Evolutionary conservation across 2,329 filamentous ascomycete species (phyloP).

Genomic region (Dendryphion nanum): DNA sequence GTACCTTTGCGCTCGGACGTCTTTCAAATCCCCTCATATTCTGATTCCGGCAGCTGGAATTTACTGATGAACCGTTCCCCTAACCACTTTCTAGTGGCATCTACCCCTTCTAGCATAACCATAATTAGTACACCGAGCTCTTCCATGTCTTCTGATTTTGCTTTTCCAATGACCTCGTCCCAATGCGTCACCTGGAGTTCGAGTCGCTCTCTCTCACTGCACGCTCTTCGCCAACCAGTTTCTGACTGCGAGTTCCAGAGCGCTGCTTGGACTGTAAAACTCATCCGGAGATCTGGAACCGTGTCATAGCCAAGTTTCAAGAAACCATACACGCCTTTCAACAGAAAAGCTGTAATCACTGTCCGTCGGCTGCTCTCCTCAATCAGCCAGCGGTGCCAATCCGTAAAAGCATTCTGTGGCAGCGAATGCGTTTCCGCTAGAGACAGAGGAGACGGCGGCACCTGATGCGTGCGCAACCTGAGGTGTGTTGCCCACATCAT

Average conservation of each 20-base stretch:
- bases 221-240: constrained; percentile 7
- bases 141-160: constrained; percentile 11
- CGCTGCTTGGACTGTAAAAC: constrained; percentile 10
- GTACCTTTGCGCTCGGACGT: no score
- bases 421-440: neutral
- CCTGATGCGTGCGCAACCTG: constrained; percentile 3
- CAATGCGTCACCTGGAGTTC: constrained; percentile 5
- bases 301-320: constrained; percentile 9
- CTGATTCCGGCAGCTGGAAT: no score
- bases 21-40: no score
- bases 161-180: constrained; percentile 8
- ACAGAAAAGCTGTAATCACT: constrained; percentile 26
- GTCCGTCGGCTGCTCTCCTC: constrained; percentile 32
- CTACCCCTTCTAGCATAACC: constrained; percentile 11
- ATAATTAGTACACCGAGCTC: constrained; percentile 15
- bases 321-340: constrained; percentile 30
- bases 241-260: constrained; percentile 13
- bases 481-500: constrained; percentile 19
- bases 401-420: neutral
- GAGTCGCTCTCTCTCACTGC: constrained; percentile 4
- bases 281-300: constrained; percentile 2
- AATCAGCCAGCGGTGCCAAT: constrained; percentile 24
- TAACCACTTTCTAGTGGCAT: constrained; percentile 8
- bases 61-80: constrained; percentile 4
- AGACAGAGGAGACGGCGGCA: neutral